A percentile compares a stretch with the other conserved stretches of the same genome.
phyloP scores from a whole-genome alignment of 176 grass and related monocot genomes.

The Zea luxurians region DNA sequence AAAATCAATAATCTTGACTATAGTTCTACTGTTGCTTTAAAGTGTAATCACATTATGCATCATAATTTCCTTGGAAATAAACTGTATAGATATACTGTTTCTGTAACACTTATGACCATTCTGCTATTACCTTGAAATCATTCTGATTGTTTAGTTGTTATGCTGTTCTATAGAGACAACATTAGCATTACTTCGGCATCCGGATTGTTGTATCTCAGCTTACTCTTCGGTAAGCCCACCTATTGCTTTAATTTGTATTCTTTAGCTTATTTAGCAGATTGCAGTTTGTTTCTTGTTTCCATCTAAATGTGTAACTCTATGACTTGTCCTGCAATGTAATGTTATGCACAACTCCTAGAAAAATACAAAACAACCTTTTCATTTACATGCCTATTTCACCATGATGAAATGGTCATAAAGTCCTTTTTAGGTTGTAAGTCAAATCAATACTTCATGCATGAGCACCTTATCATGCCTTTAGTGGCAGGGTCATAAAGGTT shows the following conservation, averaged over 20 bases:
- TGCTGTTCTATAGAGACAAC: conserved; percentile 74
- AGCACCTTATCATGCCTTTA: conserved; percentile 9
- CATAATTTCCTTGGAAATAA: not conserved
- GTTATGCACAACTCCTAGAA: not conserved
- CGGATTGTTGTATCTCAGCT: conserved; percentile 96
- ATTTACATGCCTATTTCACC: not conserved
- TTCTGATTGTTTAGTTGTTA: not conserved
- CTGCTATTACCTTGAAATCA: conserved; percentile 9
- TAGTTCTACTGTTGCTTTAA: not conserved
- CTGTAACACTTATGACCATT: not conserved
- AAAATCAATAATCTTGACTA: not conserved
- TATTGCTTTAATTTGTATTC: conserved; percentile 7
- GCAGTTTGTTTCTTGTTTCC: not conserved
- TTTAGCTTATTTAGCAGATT: not conserved
- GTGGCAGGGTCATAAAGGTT: not conserved
- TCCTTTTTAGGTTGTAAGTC: not conserved
- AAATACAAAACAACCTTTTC: not conserved
- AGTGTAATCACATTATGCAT: not conserved
- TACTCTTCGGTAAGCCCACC: conserved; percentile 75
- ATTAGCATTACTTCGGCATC: conserved; percentile 93
- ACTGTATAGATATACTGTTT: not conserved
- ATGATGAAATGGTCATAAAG: not conserved
- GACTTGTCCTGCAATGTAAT: conserved; percentile 21
- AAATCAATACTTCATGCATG: not conserved
- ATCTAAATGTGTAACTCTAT: not conserved